These are phyloP conservation scores for Hypericum androsaemum DNA, from an alignment of 345 rosid genomes.

Conservation along the genomic window DNA sequence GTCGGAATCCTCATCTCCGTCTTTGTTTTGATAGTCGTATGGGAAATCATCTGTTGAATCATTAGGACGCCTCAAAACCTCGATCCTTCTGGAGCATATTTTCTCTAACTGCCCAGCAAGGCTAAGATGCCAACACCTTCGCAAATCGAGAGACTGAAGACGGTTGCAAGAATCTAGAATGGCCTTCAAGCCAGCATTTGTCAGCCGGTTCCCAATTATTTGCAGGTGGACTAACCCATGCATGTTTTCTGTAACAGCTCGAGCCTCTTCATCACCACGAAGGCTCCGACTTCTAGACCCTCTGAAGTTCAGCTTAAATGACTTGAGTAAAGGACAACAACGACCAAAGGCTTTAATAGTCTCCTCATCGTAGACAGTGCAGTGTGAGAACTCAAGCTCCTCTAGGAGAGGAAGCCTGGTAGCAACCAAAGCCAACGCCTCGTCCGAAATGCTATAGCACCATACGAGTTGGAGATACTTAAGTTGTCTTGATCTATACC, in stretches of 20 bases:
- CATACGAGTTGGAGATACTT: slow-evolving; percentile 31
- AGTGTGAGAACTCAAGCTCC: slow-evolving; percentile 43
- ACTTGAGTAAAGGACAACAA: slow-evolving; percentile 31
- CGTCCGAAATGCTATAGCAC: slow-evolving; percentile 28
- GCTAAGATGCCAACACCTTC: slow-evolving; percentile 44
- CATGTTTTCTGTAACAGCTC: slow-evolving; percentile 55
- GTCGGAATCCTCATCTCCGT: too few relatives aligned
- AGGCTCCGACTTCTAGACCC: slow-evolving; percentile 6
- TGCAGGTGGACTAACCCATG: slow-evolving; percentile 39
- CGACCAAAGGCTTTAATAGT: slow-evolving; percentile 26
- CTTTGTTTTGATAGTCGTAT: not conserved
- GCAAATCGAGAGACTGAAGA: slow-evolving; percentile 60
- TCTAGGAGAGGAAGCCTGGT: slow-evolving; percentile 41
- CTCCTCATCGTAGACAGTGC: slow-evolving; percentile 15
- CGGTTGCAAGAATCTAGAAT: slow-evolving; percentile 52
- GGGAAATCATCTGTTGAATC: slow-evolving; percentile 35
- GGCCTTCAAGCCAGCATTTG: slow-evolving; percentile 49
- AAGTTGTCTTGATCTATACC: slow-evolving; percentile 37
- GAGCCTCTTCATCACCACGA: slow-evolving; percentile 41
- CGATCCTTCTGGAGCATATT: slow-evolving; percentile 33
- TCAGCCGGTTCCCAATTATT: slow-evolving; percentile 43
- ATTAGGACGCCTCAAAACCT: slow-evolving; percentile 34
- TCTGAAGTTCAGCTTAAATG: slow-evolving; percentile 29
- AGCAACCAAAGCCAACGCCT: slow-evolving; percentile 33
- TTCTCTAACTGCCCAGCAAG: slow-evolving; percentile 35